phyloP scores from a whole-genome alignment of 345 rosid species.

The Brassica carinata region DNA sequence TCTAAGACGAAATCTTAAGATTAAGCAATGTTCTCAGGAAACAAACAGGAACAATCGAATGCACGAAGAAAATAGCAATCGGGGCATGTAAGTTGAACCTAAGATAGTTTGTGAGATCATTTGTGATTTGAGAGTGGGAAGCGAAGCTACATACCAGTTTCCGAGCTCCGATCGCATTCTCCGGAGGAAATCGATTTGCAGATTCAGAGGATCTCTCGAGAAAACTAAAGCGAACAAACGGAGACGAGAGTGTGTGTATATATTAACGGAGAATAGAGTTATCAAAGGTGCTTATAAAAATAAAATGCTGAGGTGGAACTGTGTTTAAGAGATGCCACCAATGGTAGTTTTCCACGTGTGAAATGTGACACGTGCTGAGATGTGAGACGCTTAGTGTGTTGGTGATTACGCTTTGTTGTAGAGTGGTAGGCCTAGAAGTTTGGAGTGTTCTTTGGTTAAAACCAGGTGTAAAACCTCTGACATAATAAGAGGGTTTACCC shows the following conservation, averaged over 20 bases:
- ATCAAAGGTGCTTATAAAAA: not conserved
- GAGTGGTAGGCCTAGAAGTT: constrained; percentile 22
- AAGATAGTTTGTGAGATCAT: not conserved
- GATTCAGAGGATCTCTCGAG: constrained; percentile 29
- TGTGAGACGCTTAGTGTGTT: constrained; percentile 32
- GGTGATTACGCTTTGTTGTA: constrained; percentile 31
- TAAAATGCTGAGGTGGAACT: constrained; percentile 20
- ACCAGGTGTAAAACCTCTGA: constrained; percentile 16
- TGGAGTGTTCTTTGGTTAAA: constrained; percentile 26
- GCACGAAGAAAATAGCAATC: not conserved
- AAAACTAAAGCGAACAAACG: not conserved
- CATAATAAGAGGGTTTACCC: not conserved
- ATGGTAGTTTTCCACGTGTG: constrained; percentile 21
- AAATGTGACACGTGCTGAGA: constrained; percentile 19
- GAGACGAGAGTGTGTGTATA: constrained; percentile 11
- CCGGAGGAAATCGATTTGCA: constrained; percentile 24
- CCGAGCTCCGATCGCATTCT: constrained; percentile 42
- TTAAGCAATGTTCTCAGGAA: constrained; percentile 20
- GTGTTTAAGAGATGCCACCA: constrained; percentile 16
- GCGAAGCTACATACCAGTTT: constrained; percentile 23
- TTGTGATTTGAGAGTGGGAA: not conserved
- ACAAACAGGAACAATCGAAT: constrained; percentile 8
- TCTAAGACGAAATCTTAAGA: not conserved
- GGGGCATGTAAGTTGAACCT: not conserved
- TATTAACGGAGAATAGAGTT: constrained; percentile 17